Evolutionary conservation across 2,329 filamentous ascomycete genomes (phyloP), one percentile per base, ranked within the genome.

Genomic region (Xylariaceae sp.): DNA sequence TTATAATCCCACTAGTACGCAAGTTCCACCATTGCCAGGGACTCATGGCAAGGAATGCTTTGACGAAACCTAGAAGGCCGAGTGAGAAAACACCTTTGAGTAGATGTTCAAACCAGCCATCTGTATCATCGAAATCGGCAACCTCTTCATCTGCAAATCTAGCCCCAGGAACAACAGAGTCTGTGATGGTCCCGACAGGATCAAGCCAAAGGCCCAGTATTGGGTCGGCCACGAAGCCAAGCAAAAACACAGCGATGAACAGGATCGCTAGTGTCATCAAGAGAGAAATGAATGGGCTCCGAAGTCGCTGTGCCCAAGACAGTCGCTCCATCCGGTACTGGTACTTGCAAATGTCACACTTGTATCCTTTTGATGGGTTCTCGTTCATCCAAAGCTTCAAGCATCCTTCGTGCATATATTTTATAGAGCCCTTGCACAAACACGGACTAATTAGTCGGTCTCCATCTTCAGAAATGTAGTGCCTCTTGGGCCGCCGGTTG

Each of bases 331-430:
- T 77, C 34, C 83, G 81, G 72, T 96, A 97, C 61, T 80, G 79
- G 72, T 94, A 96, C 32, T 84, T 79, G 72, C 92, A 97, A 0
- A 90, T 96, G 18, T 88, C 88, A 66, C 92, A 97, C 65, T 88
- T 81, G 83, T 87, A 96, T 68, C 85, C 95, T 63, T 85, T 95
- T 63, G 92, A 90, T 53, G 88, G 80, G 30, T 75, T 78, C 65
- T 88, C 80, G 58, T 86, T 80, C 62, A 94, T 83, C 90, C 92
- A 97, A 10, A 82, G 78, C 65, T 88, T 83, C 46, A 99, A 77
- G 67, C 94, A 99, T 29, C 85, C 87, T 71, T 96, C 90, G 70
- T 99, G 94, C 21, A 97, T 91, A 71, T 95, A 96, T 73, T 89
- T 89, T 63, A 92, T 89, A 37, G 88, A 89, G 49, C 94, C 94